Evolutionary conservation across 495 filamentous ascomycete species (phyloP), one percentile per base, ranked within the genome.

Genomic region (Aspergillus mulundensis): DNA sequence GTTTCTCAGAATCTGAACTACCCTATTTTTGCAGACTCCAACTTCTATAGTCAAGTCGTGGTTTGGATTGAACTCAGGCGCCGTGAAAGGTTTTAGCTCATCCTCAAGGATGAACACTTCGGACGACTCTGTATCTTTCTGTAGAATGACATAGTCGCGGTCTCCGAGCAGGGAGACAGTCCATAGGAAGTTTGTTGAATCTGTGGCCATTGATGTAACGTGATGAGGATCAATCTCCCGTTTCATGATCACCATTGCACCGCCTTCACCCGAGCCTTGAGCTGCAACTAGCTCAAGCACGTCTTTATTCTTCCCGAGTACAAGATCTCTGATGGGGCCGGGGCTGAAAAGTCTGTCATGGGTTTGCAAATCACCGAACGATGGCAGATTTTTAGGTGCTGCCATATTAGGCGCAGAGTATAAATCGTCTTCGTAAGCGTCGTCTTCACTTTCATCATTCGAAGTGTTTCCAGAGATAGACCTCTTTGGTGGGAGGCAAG

Each of bases 21-120:
- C 83, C 47, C 89, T 82, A 54, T 78, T 87, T 32, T 84, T 84
- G 45, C 79, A 80, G 7, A 84, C 84, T 28, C 88, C 87, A 24
- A 91, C 85, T 56, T 95, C 87, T 52, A 97, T 75, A 0, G 92
- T 95, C 36, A 83, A 78, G 34, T 90, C 91, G 48, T 84, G 87
- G 60, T 92, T 92, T 6, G 86, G 82, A 56, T 97, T 95, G 66
- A 97, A 96, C 48, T 97, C 94, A 0, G 90, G 60, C 7, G 74
- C 71, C 53, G 67, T 72, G 51, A 72, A 68, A 5, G 68, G 66
- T 43, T 66, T 67, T 18, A 76, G 28, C 2, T 57, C 44, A 4
- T 60, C 64, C 32, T 73, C 63, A 14, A 73, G 53, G 15, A 54
- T 24, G 43, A 72, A 63, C 15, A 82, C 67, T 11, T 76, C 66